Conservation (phyloP, 169 alveolate species). For the Eimeria zaria region DNA sequence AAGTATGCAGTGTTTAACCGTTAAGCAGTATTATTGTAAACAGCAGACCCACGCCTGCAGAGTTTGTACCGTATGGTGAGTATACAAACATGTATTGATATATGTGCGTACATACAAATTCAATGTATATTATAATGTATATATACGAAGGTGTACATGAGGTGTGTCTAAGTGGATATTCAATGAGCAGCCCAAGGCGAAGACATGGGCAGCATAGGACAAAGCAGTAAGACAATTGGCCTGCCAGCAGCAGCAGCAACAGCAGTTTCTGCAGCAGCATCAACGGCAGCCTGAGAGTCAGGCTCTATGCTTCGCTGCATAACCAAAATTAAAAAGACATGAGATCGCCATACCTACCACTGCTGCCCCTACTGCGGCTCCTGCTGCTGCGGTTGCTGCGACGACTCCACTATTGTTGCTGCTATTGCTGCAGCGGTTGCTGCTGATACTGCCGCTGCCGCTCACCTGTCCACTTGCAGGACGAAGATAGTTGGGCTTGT, state of each 20-base stretch:
- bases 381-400: constrained; percentile 12
- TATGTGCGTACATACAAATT: too few relatives aligned
- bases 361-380: background rate
- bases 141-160: too few relatives aligned
- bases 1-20: too few relatives aligned
- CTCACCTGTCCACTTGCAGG: background rate
- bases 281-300: background rate
- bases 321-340: too few relatives aligned
- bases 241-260: constrained; percentile 1
- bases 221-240: background rate
- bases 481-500: background rate
- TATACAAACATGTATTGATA: too few relatives aligned
- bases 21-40: too few relatives aligned
- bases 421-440: background rate
- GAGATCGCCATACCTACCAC: background rate
- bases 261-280: background rate
- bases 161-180: too few relatives aligned
- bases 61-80: too few relatives aligned
- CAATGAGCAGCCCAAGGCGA: too few relatives aligned
- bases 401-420: background rate
- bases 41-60: too few relatives aligned
- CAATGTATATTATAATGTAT: too few relatives aligned
- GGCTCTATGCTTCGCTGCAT: too few relatives aligned
- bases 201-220: background rate
- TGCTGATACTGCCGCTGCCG: background rate